Conservation (phyloP, 176 grass and related monocot species). For the Avena atlantica region DNA sequence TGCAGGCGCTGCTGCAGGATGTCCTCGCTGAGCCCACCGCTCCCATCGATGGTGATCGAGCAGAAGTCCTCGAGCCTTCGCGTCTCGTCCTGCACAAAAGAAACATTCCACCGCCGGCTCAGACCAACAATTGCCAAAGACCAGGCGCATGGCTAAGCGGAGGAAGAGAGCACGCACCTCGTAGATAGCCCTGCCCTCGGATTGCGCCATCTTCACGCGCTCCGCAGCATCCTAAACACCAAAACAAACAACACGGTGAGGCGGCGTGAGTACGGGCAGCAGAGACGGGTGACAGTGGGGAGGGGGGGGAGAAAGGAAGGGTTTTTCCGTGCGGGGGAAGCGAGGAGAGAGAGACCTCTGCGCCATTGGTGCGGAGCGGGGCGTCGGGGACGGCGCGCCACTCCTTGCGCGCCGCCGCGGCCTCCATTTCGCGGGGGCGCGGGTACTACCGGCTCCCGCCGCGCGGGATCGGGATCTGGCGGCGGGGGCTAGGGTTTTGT, state of each 20-base stretch:
- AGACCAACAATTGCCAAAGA: not conserved
- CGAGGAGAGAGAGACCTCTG: conserved; percentile 52
- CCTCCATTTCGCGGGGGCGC: conserved; percentile 44
- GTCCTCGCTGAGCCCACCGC: conserved; percentile 65
- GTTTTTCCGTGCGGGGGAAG: not conserved
- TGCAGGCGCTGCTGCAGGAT: conserved; percentile 82
- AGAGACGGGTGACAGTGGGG: not conserved
- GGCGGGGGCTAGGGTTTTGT: conserved; percentile 61
- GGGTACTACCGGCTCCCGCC: conserved; percentile 12
- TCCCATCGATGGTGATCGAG: conserved; percentile 77
- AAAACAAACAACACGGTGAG: conserved; percentile 10
- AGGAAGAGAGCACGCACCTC: conserved; percentile 56
- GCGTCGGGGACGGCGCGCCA: conserved; percentile 88
- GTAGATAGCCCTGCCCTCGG: conserved; percentile 75
- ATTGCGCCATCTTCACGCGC: conserved; percentile 59
- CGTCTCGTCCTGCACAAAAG: conserved; percentile 58
- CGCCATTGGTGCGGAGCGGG: conserved; percentile 68
- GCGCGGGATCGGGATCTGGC: conserved; percentile 63
- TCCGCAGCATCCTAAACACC: conserved; percentile 54
- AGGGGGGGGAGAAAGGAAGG: conserved; percentile 3
- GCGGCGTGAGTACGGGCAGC: conserved; percentile 16
- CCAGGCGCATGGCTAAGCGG: not conserved
- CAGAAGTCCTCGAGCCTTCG: conserved; percentile 57
- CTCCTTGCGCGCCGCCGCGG: conserved; percentile 74
- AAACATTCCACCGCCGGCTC: not conserved